phyloP scores from a whole-genome alignment of 2,329 filamentous ascomycete species.

The Pseudogymnoascus sp. region DNA sequence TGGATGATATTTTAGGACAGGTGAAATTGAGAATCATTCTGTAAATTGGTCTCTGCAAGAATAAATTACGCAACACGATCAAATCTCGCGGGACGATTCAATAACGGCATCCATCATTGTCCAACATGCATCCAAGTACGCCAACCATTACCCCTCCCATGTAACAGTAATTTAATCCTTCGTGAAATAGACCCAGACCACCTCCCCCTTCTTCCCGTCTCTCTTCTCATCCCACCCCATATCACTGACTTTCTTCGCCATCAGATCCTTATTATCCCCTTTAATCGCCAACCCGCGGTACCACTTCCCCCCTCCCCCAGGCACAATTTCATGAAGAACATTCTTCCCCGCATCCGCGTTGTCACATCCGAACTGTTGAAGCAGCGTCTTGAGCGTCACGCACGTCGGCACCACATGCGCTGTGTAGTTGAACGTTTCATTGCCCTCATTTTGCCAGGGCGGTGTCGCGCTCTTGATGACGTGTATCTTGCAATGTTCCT shows the following conservation, averaged over 20 bases:
- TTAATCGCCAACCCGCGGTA: constrained; percentile 44
- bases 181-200: constrained; percentile 53
- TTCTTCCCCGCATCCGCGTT: constrained; percentile 46
- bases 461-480: constrained; percentile 40
- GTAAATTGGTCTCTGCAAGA: background rate
- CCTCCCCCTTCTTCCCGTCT: constrained; percentile 38
- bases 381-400: constrained; percentile 46
- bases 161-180: constrained; percentile 30
- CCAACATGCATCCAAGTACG: background rate
- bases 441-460: constrained; percentile 43
- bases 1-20: background rate
- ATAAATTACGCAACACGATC: background rate
- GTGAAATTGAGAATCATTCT: background rate
- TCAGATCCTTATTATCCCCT: constrained; percentile 40
- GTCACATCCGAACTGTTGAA: constrained; percentile 49
- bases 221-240: constrained; percentile 50
- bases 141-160: background rate
- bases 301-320: constrained; percentile 50
- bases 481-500: constrained; percentile 50
- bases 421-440: constrained; percentile 34
- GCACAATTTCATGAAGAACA: constrained; percentile 46
- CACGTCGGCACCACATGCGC: constrained; percentile 44
- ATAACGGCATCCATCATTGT: background rate
- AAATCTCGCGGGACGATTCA: background rate
- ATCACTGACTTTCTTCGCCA: constrained; percentile 43